Conservation (phyloP, 768 basidiomycete species). For the Coprinopsis cinerea region DNA sequence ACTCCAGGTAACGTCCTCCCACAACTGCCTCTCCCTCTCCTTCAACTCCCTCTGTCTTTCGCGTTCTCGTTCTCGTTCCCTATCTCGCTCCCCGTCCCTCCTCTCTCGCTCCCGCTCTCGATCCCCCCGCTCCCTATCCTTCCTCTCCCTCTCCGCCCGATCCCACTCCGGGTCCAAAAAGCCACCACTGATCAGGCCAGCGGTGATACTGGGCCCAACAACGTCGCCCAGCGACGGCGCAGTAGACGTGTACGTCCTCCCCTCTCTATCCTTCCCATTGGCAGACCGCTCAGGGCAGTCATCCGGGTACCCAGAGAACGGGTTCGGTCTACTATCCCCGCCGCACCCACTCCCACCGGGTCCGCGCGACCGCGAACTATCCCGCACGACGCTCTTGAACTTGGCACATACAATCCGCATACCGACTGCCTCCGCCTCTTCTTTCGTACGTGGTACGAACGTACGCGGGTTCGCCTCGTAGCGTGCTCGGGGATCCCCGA, state of each 20-base stretch:
- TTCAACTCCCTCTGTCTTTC: too few relatives aligned
- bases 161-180: neutral
- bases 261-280: neutral
- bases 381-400: constrained; percentile 20
- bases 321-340: neutral
- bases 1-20: too few relatives aligned
- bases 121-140: neutral
- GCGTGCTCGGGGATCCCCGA: neutral
- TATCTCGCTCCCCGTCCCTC: neutral
- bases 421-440: constrained; percentile 23
- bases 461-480: constrained; percentile 4
- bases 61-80: neutral
- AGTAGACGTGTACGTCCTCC: neutral
- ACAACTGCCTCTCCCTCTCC: too few relatives aligned
- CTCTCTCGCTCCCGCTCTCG: neutral
- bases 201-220: neutral
- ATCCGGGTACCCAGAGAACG: too few relatives aligned
- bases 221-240: constrained; percentile 4
- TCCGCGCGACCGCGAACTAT: constrained; percentile 6
- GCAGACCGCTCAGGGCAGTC: too few relatives aligned
- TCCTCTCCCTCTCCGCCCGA: neutral
- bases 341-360: neutral
- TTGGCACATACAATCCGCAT: constrained; percentile 37
- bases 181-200: neutral
- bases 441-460: constrained; percentile 20